These are phyloP conservation scores for Ceratobasidium sp. DNA, from an alignment of 1,284 basidiomycete species.

Conservation along the genomic window DNA sequence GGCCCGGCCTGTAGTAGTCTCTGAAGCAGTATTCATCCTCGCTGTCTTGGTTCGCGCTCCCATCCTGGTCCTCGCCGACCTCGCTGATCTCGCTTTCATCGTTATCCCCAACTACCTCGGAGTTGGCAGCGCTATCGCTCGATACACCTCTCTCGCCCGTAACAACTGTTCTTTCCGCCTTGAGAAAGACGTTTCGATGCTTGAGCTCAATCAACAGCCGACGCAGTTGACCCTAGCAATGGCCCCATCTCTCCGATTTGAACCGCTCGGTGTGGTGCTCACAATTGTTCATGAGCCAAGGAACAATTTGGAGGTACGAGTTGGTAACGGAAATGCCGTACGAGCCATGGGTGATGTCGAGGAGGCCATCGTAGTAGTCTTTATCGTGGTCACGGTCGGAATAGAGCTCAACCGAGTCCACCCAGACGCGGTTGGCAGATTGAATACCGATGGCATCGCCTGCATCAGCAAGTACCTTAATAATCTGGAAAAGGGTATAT, in stretches of 20 bases:
- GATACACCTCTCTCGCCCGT: neutral
- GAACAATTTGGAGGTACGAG: neutral
- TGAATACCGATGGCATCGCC: constrained; percentile 44
- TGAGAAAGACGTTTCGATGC: neutral
- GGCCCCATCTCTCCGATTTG: neutral
- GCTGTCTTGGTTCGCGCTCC: no score
- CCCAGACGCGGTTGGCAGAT: constrained; percentile 36
- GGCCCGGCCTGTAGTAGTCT: neutral
- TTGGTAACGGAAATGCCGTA: constrained; percentile 26
- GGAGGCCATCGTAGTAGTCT: constrained; percentile 47
- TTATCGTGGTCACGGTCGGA: constrained; percentile 16
- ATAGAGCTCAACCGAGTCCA: constrained; percentile 50
- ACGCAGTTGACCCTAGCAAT: neutral
- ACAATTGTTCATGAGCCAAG: neutral
- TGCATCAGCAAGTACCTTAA: constrained; percentile 36
- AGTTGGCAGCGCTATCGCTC: no score
- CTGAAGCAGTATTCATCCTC: neutral
- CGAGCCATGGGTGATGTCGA: constrained; percentile 45
- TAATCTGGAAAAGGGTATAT: neutral
- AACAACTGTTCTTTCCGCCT: neutral
- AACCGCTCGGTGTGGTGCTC: neutral
- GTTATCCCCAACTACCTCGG: neutral
- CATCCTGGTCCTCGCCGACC: neutral
- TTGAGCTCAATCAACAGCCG: neutral
- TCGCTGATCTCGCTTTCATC: neutral